These are phyloP conservation scores for Heliosperma pusillum DNA, from an alignment of 148 eudicot genomes.

Conservation along the genomic window DNA sequence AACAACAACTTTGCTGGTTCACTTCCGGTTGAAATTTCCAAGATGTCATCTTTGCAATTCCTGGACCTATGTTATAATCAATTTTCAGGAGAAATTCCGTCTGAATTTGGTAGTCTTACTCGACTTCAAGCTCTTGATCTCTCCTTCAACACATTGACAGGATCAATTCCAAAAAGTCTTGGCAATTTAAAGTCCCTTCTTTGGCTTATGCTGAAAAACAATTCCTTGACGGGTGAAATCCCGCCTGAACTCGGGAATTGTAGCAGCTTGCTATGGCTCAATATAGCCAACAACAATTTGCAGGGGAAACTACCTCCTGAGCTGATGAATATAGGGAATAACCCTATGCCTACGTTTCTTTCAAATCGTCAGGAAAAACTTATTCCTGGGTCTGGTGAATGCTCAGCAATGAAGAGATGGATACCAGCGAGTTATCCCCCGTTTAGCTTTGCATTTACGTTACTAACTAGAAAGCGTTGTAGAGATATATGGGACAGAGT, in stretches of 20 bases:
- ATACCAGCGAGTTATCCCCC: conserved; percentile 93
- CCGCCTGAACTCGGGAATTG: conserved; percentile 84
- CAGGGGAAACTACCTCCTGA: conserved; percentile 58
- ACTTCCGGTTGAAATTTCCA: conserved; percentile 58
- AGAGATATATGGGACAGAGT: conserved; percentile 64
- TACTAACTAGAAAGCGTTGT: conserved; percentile 79
- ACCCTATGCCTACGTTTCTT: conserved; percentile 55
- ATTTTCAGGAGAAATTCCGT: conserved; percentile 64
- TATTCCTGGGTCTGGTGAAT: conserved; percentile 70
- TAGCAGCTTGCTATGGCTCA: conserved; percentile 83
- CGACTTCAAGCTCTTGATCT: conserved; percentile 80
- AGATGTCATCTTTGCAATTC: conserved; percentile 49
- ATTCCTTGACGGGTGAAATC: conserved; percentile 66
- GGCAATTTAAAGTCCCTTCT: conserved; percentile 74
- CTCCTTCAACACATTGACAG: conserved; percentile 58
- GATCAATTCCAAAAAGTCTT: conserved; percentile 62
- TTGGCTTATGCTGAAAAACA: conserved; percentile 93
- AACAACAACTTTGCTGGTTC: conserved; percentile 68
- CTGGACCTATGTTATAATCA: conserved; percentile 61
- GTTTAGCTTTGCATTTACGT: conserved; percentile 70
- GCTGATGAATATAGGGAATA: conserved; percentile 53
- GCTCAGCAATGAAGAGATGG: conserved; percentile 84
- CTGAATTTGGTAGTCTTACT: conserved; percentile 54
- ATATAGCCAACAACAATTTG: conserved; percentile 67
- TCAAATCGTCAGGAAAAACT: conserved; percentile 37